These are phyloP conservation scores for Atkinsonella texensis DNA, from an alignment of 2,329 filamentous ascomycete genomes.

Conservation along the genomic window DNA sequence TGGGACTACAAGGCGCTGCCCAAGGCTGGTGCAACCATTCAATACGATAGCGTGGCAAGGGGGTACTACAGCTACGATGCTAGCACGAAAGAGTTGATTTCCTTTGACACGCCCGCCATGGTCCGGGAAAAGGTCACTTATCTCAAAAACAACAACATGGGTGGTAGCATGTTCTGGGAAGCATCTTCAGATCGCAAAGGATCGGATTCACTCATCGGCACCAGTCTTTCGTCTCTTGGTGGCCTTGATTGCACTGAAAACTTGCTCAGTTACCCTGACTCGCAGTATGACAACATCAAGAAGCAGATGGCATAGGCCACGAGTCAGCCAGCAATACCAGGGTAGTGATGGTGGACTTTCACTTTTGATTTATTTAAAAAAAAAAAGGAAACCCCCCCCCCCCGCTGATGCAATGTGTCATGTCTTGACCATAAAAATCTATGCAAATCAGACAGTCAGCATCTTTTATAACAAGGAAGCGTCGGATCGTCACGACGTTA, in stretches of 20 bases:
- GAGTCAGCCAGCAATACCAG: not conserved
- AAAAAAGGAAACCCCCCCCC: no score
- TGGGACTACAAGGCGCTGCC: constrained; percentile 78
- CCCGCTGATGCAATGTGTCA: constrained; percentile 6
- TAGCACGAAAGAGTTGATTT: constrained; percentile 49
- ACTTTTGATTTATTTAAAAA: no score
- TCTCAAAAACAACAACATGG: constrained; percentile 49
- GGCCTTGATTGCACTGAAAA: constrained; percentile 36
- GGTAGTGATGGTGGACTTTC: no score
- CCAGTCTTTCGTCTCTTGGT: constrained; percentile 28
- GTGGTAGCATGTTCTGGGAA: constrained; percentile 82
- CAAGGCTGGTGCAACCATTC: constrained; percentile 42
- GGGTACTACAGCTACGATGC: constrained; percentile 63
- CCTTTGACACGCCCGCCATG: constrained; percentile 55
- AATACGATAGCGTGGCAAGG: constrained; percentile 42
- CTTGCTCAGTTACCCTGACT: constrained; percentile 38
- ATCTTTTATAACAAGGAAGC: not conserved
- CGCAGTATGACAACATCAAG: constrained; percentile 43
- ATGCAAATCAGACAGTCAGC: not conserved
- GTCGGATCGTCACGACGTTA: not conserved
- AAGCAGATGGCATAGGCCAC: constrained; percentile 12
- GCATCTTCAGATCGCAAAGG: constrained; percentile 54
- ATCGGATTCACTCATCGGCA: constrained; percentile 46
- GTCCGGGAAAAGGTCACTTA: constrained; percentile 52
- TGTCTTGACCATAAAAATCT: constrained; percentile 61